phyloP scores from a whole-genome alignment of 2,329 filamentous ascomycete species.

The Boeremia lycopersici region DNA sequence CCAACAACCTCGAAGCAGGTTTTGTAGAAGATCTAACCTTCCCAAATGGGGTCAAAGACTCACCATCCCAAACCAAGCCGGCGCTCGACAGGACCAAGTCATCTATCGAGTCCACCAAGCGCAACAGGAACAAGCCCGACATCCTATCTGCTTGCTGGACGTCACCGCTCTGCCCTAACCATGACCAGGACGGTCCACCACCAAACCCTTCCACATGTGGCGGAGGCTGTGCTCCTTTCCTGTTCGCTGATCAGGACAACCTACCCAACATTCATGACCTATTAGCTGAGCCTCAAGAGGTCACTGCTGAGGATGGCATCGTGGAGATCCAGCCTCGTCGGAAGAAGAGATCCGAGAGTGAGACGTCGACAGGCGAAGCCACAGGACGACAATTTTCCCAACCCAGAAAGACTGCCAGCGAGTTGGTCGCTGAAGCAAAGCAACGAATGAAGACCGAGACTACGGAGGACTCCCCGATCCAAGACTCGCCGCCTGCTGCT shows the following conservation, averaged over 20 bases:
- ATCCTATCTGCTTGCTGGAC: constrained; percentile 51
- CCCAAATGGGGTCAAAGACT: constrained; percentile 41
- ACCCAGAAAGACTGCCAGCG: constrained; percentile 24
- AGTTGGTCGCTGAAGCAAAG: constrained; percentile 24
- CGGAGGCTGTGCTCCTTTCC: constrained; percentile 48
- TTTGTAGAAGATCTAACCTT: constrained; percentile 48
- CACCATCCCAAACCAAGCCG: constrained; percentile 21
- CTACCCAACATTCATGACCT: constrained; percentile 39
- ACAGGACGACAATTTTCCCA: constrained; percentile 36
- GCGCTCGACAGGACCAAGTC: constrained; percentile 25
- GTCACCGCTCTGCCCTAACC: constrained; percentile 50
- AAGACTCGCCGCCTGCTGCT: constrained; percentile 29
- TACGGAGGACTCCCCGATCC: constrained; percentile 33
- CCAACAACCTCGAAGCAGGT: constrained; percentile 41
- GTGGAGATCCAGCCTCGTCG: constrained; percentile 45
- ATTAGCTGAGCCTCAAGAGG: constrained; percentile 38
- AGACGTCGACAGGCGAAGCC: constrained; percentile 35
- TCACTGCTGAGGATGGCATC: constrained; percentile 43
- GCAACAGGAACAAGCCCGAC: constrained; percentile 46
- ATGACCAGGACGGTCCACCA: constrained; percentile 45
- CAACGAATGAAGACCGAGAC: constrained; percentile 42
- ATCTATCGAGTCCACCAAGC: constrained; percentile 34
- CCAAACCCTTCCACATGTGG: constrained; percentile 50
- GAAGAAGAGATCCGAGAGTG: constrained; percentile 47
- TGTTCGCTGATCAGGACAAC: constrained; percentile 45